These are phyloP conservation scores for Chaetomiaceae sp. DNA, from an alignment of 2,329 filamentous ascomycete species.

Conservation along the genomic window DNA sequence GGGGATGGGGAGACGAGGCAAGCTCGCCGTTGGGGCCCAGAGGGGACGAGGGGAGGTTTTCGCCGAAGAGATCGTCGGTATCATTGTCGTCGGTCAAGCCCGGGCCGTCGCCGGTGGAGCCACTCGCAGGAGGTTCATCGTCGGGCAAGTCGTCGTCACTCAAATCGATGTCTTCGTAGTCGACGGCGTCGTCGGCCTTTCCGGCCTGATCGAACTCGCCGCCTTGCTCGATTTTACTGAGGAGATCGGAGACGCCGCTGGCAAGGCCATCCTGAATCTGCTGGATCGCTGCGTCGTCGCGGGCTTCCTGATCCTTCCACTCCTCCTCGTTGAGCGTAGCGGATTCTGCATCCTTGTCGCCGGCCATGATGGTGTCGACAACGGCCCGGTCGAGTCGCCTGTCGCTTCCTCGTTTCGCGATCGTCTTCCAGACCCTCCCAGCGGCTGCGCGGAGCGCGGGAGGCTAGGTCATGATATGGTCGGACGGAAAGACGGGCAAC, in stretches of 20 bases:
- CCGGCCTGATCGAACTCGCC: slow-evolving; percentile 56
- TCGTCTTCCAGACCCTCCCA: slow-evolving; percentile 15
- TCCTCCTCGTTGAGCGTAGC: slow-evolving; percentile 17
- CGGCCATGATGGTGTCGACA: slow-evolving; percentile 16
- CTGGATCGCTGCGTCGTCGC: slow-evolving; percentile 20
- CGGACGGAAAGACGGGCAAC: too few species aligned
- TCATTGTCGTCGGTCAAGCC: slow-evolving; percentile 55
- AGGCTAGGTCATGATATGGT: slow-evolving; percentile 20
- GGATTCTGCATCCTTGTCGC: slow-evolving; percentile 16
- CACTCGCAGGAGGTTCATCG: slow-evolving; percentile 53
- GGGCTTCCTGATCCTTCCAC: slow-evolving; percentile 22
- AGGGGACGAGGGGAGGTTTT: slow-evolving; percentile 37
- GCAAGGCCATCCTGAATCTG: slow-evolving; percentile 13
- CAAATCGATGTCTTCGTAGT: slow-evolving; percentile 85
- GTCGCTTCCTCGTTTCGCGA: slow-evolving; percentile 1
- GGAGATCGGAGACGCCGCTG: slow-evolving; percentile 42
- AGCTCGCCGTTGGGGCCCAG: slow-evolving; percentile 34
- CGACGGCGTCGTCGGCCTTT: slow-evolving; percentile 88
- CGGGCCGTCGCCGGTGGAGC: slow-evolving; percentile 42
- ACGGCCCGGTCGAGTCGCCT: background rate
- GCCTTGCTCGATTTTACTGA: slow-evolving; percentile 28
- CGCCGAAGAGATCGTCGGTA: slow-evolving; percentile 64
- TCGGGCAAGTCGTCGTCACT: slow-evolving; percentile 90
- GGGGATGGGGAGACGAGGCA: slow-evolving; percentile 27
- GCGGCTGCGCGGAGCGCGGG: slow-evolving; percentile 14